A percentile compares a stretch with the other conserved stretches of the same genome.
Evolutionary conservation across 139 green algal species (phyloP).

Genomic region (Chlorella sp.): DNA sequence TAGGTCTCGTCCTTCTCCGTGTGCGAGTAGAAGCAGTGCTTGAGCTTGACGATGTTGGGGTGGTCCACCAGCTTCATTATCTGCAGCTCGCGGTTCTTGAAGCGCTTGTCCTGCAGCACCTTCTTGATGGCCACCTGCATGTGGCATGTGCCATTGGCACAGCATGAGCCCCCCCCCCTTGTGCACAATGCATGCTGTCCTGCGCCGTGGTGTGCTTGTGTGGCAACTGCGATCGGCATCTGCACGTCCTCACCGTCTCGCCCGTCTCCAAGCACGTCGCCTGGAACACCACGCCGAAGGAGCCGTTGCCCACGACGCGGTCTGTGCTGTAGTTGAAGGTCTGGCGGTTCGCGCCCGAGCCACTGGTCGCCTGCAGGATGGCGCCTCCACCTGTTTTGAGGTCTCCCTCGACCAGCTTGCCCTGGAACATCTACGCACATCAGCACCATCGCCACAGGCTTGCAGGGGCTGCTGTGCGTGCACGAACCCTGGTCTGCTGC

Average conservation of each 20-base stretch:
- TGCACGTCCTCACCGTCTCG: constrained; percentile 80
- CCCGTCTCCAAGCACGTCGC: constrained; percentile 89
- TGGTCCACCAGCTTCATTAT: constrained; percentile 98
- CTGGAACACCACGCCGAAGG: constrained; percentile 97
- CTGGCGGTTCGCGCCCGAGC: constrained; percentile 35
- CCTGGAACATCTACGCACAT: constrained; percentile 55
- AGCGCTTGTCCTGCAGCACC: constrained; percentile 98
- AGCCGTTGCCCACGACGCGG: constrained; percentile 94
- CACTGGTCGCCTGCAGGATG: constrained; percentile 35
- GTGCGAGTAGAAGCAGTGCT: constrained; percentile 96
- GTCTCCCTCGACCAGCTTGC: constrained; percentile 58
- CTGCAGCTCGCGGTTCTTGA: constrained; percentile 99
- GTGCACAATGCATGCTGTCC: not conserved
- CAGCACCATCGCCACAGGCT: not conserved
- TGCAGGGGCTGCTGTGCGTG: not conserved
- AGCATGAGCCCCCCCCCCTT: too few relatives aligned
- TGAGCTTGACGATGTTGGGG: constrained; percentile 94
- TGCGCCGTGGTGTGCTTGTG: too few relatives aligned
- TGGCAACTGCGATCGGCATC: too few relatives aligned
- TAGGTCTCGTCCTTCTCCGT: constrained; percentile 80
- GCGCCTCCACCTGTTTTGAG: constrained; percentile 28
- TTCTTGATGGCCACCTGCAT: constrained; percentile 98
- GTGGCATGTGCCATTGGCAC: too few relatives aligned
- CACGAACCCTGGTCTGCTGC: not conserved
- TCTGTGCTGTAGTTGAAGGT: constrained; percentile 85